A percentile compares a stretch with the other conserved stretches of the same genome.
These are phyloP conservation scores for Hymenoscyphus fructigenus DNA, from an alignment of 2,329 filamentous ascomycete genomes.

Conservation along the genomic window DNA sequence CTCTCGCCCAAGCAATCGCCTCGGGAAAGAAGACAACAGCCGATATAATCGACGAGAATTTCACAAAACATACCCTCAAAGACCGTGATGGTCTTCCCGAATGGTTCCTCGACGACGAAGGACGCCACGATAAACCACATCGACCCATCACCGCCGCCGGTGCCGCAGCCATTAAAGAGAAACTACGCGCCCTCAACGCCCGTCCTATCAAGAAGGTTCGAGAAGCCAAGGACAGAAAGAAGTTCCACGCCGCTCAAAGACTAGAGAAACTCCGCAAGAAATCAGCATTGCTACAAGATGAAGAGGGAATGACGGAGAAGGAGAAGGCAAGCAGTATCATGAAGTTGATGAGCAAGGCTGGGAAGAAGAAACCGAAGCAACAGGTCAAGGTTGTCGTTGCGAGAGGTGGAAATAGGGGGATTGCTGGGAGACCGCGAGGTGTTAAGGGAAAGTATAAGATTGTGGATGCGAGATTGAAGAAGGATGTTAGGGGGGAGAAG, in stretches of 20 bases:
- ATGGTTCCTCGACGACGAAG: conserved; percentile 96
- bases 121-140: conserved; percentile 76
- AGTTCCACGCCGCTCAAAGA: conserved; percentile 86
- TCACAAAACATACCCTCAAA: conserved; percentile 89
- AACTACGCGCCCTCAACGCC: conserved; percentile 87
- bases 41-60: conserved; percentile 85
- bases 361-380: conserved; percentile 81
- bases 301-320: conserved; percentile 91
- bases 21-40: conserved; percentile 77
- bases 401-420: conserved; percentile 76
- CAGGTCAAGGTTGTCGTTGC: conserved; percentile 89
- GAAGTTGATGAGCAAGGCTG: conserved; percentile 77
- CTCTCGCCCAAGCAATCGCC: conserved; percentile 86
- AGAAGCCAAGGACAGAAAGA: conserved; percentile 95
- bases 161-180: conserved; percentile 90
- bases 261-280: conserved; percentile 98
- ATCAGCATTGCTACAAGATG: conserved; percentile 82
- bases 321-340: conserved; percentile 88
- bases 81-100: conserved; percentile 90
- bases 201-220: conserved; percentile 98
- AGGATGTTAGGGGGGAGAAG: conserved; percentile 89
- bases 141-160: conserved; percentile 91
- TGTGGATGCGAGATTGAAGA: conserved; percentile 93
- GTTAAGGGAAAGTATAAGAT: conserved; percentile 98
- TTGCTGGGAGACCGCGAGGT: conserved; percentile 82